Percentiles rank a stretch among this genome's conserved stretches.
phyloP scores from a whole-genome alignment of 805 yeast genomes.

The Yarrowia sp. region DNA sequence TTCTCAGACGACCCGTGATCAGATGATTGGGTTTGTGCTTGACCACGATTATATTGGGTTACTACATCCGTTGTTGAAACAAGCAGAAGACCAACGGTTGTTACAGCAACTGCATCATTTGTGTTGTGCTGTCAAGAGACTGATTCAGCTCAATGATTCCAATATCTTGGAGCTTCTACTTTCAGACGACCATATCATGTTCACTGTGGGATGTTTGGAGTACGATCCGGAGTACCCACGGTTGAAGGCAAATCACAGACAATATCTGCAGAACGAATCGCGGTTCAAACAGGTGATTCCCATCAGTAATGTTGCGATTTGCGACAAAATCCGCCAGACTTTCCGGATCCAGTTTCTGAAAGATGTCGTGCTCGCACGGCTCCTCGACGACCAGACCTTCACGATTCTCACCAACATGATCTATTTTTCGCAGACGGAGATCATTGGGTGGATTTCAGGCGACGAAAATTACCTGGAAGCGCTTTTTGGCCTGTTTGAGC shows the following conservation, averaged over 20 bases:
- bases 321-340: constrained; percentile 70
- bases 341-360: constrained; percentile 80
- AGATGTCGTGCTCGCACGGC: constrained; percentile 84
- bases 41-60: constrained; percentile 60
- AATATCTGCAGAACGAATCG: constrained; percentile 62
- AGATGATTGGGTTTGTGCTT: constrained; percentile 63
- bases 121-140: constrained; percentile 74
- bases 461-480: constrained; percentile 60
- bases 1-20: constrained; percentile 55
- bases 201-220: constrained; percentile 81
- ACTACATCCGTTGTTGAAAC: constrained; percentile 60
- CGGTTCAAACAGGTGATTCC: constrained; percentile 77
- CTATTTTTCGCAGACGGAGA: constrained; percentile 69
- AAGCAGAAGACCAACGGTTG: constrained; percentile 61
- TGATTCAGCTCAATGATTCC: constrained; percentile 68
- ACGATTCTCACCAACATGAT: constrained; percentile 71
- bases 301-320: constrained; percentile 58
- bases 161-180: constrained; percentile 64
- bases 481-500: constrained; percentile 64
- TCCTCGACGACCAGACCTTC: constrained; percentile 81
- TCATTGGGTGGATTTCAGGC: constrained; percentile 64
- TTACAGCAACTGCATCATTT: constrained; percentile 67
- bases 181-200: constrained; percentile 60
- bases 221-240: constrained; percentile 80
- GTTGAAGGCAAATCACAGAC: constrained; percentile 79